Base-by-base conservation (phyloP, 1,139 yeast species). In the Yamadazyma atmosphaerica region DNA sequence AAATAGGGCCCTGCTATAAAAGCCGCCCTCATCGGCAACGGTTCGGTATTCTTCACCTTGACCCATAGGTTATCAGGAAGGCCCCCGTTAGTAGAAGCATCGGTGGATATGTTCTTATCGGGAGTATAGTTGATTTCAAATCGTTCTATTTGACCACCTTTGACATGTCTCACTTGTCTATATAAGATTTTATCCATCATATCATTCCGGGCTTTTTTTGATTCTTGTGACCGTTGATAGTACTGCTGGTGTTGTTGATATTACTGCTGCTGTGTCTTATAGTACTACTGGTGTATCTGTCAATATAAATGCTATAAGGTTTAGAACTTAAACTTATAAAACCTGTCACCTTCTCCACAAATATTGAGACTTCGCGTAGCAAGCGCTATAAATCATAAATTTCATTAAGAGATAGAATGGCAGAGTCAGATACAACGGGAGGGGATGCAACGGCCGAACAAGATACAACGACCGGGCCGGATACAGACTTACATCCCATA, bases 1-100 rank as follows among this genome's bases (percentile, higher is more conserved):
- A 86, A 76, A 54, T 80, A 90, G 0, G 98, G 98, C 0, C 98
- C 98, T 31, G 89, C 83, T 18, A 92, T 64, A 55, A 84, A 87
- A 0, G 96, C 96, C 0, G 98, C 96, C 34, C 97, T 63, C 50
- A 86, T 63, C 0, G 96, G 81, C 9, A 86, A 59, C 40, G 81
- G 79, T 52, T 88, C 96, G 4, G 69, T 70, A 58, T 92, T 92
- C 50, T 79, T 80, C 28, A 92, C 75, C 47, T 79, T 81, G 12
- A 90, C 65, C 79, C 82, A 85, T 12, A 72, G 49, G 33, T 52
- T 61, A 3, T 61, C 50, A 45, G 43, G 10, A 48, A 41, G 21
- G 27, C 32, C 11, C 41, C 36, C 12, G 22, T 6, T 19, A 9
- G 22, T 19, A 45, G 39, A 22, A 14, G 12, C 25, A 13, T 52